Percentiles rank a stretch among this genome's conserved stretches.
Conservation (phyloP, 352 stramenopile genomes). For the Phytophthora podocarpi region DNA sequence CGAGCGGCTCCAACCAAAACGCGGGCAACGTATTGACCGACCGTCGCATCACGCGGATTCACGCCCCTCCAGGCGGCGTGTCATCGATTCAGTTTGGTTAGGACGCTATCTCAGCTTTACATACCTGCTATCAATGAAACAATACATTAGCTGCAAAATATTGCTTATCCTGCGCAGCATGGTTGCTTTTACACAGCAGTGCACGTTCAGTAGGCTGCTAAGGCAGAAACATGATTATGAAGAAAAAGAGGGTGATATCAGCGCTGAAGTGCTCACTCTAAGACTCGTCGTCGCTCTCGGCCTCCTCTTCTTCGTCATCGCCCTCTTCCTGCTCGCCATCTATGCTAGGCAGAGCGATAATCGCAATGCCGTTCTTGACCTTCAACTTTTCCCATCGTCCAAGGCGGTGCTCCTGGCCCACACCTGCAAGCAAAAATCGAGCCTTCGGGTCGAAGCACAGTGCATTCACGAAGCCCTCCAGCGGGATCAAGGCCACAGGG, state of each 20-base stretch:
- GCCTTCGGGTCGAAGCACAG: slow-evolving; percentile 80
- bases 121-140: slow-evolving; percentile 18
- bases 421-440: slow-evolving; percentile 89
- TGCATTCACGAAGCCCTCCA: slow-evolving; percentile 76
- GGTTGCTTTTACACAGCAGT: background rate
- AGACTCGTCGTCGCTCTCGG: slow-evolving; percentile 37
- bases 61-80: slow-evolving; percentile 84
- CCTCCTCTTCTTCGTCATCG: slow-evolving; percentile 36
- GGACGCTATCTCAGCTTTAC: slow-evolving; percentile 8
- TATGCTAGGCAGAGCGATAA: slow-evolving; percentile 86
- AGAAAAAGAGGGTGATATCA: slow-evolving; percentile 15
- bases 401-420: slow-evolving; percentile 93
- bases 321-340: slow-evolving; percentile 36
- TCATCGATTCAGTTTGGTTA: slow-evolving; percentile 84
- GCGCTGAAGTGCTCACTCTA: slow-evolving; percentile 20
- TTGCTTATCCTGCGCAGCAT: background rate
- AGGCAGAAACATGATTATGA: slow-evolving; percentile 29
- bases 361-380: slow-evolving; percentile 90
- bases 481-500: slow-evolving; percentile 72
- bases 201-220: slow-evolving; percentile 4
- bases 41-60: slow-evolving; percentile 88
- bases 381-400: slow-evolving; percentile 91
- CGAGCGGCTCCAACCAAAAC: slow-evolving; percentile 87
- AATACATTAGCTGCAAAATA: slow-evolving; percentile 15
- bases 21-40: slow-evolving; percentile 91